These are phyloP conservation scores for Hymenotorrendiella dingleyae DNA, from an alignment of 2,329 filamentous ascomycete species.

Conservation along the genomic window DNA sequence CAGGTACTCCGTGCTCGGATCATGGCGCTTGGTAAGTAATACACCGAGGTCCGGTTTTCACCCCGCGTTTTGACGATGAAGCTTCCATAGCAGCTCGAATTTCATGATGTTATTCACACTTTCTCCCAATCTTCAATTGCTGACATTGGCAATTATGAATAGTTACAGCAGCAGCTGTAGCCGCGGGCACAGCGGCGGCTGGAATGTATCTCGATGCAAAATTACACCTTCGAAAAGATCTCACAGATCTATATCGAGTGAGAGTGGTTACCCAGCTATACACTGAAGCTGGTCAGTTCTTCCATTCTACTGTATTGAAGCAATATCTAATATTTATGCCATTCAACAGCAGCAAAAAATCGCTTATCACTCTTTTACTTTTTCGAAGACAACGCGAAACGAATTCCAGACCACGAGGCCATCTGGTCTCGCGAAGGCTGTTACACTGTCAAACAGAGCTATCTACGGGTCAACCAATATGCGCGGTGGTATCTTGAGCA, in stretches of 20 bases:
- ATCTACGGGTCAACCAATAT: slow-evolving; percentile 52
- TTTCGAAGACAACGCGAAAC: slow-evolving; percentile 51
- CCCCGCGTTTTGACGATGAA: no score
- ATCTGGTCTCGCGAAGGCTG: slow-evolving; percentile 61
- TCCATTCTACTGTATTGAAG: slow-evolving; percentile 3
- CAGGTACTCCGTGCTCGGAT: no score
- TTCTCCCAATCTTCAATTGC: not conserved
- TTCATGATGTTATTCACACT: no score
- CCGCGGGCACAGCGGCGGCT: slow-evolving; percentile 37
- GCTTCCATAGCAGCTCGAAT: no score
- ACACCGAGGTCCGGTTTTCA: no score
- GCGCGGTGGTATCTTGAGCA: slow-evolving; percentile 55
- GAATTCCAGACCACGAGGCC: slow-evolving; percentile 47
- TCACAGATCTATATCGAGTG: slow-evolving; percentile 40
- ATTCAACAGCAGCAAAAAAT: slow-evolving; percentile 40
- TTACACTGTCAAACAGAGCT: slow-evolving; percentile 53
- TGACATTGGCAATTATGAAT: slow-evolving; percentile 12
- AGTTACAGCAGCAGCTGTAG: slow-evolving; percentile 22
- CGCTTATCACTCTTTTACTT: slow-evolving; percentile 59
- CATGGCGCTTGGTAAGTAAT: no score
- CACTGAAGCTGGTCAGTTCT: slow-evolving; percentile 42
- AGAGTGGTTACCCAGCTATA: slow-evolving; percentile 40
- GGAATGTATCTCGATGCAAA: slow-evolving; percentile 62
- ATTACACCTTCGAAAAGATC: slow-evolving; percentile 59
- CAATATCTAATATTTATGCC: slow-evolving; percentile 1